phyloP scores from a whole-genome alignment of 257 asterid genomes.

The Mentha longifolia region DNA sequence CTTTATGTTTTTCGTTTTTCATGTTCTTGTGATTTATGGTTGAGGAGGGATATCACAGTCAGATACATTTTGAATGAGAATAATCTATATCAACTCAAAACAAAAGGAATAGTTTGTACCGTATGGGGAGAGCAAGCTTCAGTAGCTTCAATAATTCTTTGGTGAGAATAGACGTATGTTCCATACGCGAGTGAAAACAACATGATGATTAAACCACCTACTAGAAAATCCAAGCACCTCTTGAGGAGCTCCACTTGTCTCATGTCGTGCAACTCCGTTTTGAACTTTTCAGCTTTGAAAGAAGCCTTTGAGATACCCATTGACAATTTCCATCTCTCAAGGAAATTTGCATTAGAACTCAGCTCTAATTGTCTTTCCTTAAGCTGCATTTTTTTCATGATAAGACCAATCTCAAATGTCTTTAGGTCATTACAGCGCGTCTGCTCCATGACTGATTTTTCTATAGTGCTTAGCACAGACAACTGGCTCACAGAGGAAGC shows the following conservation, averaged over 20 bases:
- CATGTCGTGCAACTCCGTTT: conserved; percentile 70
- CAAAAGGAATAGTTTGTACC: conserved; percentile 43
- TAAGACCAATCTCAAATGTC: conserved; percentile 71
- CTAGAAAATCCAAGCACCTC: conserved; percentile 79
- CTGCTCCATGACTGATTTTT: conserved; percentile 81
- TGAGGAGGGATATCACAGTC: neutral
- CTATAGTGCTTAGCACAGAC: conserved; percentile 52
- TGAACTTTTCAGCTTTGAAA: conserved; percentile 74
- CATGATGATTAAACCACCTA: conserved; percentile 78
- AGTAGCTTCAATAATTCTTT: conserved; percentile 76
- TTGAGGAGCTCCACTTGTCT: conserved; percentile 74
- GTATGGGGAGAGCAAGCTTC: conserved; percentile 63
- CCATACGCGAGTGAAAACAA: conserved; percentile 69
- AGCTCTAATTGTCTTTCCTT: conserved; percentile 68
- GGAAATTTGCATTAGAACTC: conserved; percentile 56
- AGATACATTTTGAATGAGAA: neutral
- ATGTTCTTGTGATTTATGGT: too few species aligned
- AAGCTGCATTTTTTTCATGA: conserved; percentile 63
- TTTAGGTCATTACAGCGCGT: conserved; percentile 82
- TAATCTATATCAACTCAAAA: too few species aligned
- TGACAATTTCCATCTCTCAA: conserved; percentile 77
- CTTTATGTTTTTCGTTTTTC: too few species aligned
- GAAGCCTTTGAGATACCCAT: conserved; percentile 83
- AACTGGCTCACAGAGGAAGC: conserved; percentile 26
- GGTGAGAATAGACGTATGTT: conserved; percentile 69